A percentile compares a stretch with the other conserved stretches of the same genome.
phyloP scores from a whole-genome alignment of 495 filamentous ascomycete genomes.

The Pseudevernia furfuracea region DNA sequence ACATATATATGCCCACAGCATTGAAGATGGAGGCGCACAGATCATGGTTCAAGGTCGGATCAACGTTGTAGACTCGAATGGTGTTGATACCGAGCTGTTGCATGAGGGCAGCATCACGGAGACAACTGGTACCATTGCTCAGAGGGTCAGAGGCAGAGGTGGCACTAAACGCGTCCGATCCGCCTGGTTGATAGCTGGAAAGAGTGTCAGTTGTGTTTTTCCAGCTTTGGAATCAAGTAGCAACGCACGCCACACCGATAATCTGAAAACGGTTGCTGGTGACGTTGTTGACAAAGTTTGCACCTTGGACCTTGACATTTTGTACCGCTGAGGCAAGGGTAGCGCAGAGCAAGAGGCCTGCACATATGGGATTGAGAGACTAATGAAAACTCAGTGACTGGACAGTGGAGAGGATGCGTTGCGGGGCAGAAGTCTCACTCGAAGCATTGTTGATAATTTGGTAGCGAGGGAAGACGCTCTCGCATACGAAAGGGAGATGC shows the following conservation, averaged over 20 bases:
- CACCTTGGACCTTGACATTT: constrained; percentile 62
- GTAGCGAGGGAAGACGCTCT: background rate
- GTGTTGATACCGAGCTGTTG: constrained; percentile 82
- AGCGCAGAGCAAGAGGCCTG: constrained; percentile 30
- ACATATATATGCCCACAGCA: constrained; percentile 66
- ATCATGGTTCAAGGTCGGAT: constrained; percentile 78
- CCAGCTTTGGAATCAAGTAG: background rate
- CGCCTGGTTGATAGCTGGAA: constrained; percentile 78
- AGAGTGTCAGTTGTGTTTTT: constrained; percentile 14
- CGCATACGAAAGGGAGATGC: background rate
- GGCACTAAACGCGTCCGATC: constrained; percentile 68
- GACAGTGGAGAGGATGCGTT: background rate
- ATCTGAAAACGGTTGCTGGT: constrained; percentile 79
- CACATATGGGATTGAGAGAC: constrained; percentile 3
- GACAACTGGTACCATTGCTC: constrained; percentile 63
- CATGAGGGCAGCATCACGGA: constrained; percentile 88
- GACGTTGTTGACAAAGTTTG: constrained; percentile 74
- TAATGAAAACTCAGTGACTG: constrained; percentile 1
- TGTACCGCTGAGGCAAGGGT: constrained; percentile 59
- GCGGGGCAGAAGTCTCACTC: background rate
- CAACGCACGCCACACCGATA: constrained; percentile 69
- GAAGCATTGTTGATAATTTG: constrained; percentile 4
- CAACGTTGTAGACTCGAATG: constrained; percentile 89
- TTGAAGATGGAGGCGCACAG: constrained; percentile 90
- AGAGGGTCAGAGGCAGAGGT: constrained; percentile 59